A percentile compares a stretch with the other conserved stretches of the same genome.
Evolutionary conservation across 2,329 filamentous ascomycete species (phyloP).

Genomic region (Xylaria sp.): DNA sequence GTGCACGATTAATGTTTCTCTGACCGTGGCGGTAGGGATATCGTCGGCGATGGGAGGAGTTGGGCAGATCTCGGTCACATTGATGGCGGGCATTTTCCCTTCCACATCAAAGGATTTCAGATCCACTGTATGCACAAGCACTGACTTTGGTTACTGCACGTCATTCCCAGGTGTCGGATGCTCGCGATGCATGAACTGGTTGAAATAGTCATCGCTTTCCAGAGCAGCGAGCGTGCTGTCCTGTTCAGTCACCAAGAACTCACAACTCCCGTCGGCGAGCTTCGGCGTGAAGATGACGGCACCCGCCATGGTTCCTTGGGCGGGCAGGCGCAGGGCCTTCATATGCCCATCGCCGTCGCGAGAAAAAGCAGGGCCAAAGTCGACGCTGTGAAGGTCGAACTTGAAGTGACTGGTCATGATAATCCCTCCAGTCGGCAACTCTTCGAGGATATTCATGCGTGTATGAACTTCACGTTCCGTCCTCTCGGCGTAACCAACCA

Average conservation of each 20-base stretch:
- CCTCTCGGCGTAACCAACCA: background rate
- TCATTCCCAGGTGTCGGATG: background rate
- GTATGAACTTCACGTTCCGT: background rate
- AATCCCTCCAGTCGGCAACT: background rate
- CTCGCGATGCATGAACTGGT: background rate
- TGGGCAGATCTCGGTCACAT: background rate
- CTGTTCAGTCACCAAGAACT: background rate
- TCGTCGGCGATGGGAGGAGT: background rate
- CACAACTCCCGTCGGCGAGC: background rate
- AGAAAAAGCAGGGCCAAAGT: background rate
- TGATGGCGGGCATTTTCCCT: background rate
- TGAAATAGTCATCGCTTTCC: background rate
- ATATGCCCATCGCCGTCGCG: background rate
- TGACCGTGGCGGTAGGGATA: background rate
- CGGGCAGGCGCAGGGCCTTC: background rate
- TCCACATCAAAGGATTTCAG: no score
- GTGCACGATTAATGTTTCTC: conserved; percentile 63
- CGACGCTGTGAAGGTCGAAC: background rate
- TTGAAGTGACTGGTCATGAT: conserved; percentile 1
- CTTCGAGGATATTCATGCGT: background rate
- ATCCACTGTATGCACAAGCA: no score
- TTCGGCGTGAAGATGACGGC: background rate
- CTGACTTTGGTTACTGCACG: no score
- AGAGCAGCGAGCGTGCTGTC: background rate
- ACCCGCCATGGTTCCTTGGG: background rate